Percentiles rank a stretch among this genome's conserved stretches.
These are phyloP conservation scores for Colletotrichum destructivum DNA, from an alignment of 2,329 filamentous ascomycete species.

Conservation along the genomic window DNA sequence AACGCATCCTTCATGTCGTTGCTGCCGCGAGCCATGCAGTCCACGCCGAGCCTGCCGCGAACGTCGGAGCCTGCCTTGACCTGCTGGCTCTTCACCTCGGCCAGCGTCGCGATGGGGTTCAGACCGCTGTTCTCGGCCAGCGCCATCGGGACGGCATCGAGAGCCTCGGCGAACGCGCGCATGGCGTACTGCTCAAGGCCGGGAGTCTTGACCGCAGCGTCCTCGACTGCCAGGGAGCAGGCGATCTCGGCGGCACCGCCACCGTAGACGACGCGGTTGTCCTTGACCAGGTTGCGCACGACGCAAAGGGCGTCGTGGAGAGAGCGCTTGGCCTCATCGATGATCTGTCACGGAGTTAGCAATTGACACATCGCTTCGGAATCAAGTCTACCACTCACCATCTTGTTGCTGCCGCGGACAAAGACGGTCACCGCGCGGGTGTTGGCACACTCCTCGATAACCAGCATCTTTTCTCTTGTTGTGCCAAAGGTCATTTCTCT, in stretches of 20 bases:
- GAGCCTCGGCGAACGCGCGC: constrained; percentile 95
- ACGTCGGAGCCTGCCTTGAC: constrained; percentile 75
- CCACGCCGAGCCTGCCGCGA: constrained; percentile 84
- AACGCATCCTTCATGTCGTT: constrained; percentile 99
- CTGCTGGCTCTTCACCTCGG: constrained; percentile 95
- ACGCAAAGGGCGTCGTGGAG: constrained; percentile 98
- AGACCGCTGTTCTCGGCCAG: constrained; percentile 97
- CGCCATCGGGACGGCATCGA: constrained; percentile 95
- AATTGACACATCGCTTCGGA: not conserved
- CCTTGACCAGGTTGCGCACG: constrained; percentile 93
- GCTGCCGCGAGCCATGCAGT: constrained; percentile 96
- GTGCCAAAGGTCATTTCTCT: constrained; percentile 97
- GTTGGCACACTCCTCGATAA: constrained; percentile 99
- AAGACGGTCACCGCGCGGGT: constrained; percentile 96
- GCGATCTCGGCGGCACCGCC: constrained; percentile 97
- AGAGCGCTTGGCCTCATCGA: constrained; percentile 98
- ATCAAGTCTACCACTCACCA: constrained; percentile 72
- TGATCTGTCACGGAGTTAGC: constrained; percentile 76
- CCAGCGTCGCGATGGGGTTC: constrained; percentile 95
- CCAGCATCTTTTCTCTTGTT: constrained; percentile 98
- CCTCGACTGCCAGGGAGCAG: constrained; percentile 95
- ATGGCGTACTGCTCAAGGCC: constrained; percentile 99
- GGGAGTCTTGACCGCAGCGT: constrained; percentile 93
- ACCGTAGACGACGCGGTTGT: constrained; percentile 98
- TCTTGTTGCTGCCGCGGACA: constrained; percentile 98